Base-by-base conservation (phyloP, 441 rosid genomes). In the Viola pubescens region DNA sequence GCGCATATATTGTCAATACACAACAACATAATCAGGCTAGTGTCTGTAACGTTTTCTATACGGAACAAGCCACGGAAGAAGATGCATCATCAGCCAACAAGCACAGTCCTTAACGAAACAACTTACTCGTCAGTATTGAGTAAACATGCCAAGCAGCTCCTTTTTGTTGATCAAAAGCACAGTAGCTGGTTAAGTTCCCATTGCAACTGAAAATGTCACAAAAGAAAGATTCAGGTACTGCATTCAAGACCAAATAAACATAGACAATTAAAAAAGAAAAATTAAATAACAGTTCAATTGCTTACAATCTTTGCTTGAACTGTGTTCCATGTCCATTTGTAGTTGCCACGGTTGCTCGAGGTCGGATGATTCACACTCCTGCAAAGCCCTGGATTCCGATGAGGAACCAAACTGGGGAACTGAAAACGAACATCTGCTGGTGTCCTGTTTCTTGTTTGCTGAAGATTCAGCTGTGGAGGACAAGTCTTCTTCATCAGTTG, bases 391-490 rank as follows among this genome's bases (percentile, higher is more conserved):
- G 59, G 76, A 72, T 47, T 75, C 86, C 11, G 82, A 78, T 42
- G 75, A 61, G 38, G 91, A 75, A 53, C 70, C 70, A 53, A 67
- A 79, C 9, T 78, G 87, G 8, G 91, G 92, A 66, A 79, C 88
- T 43, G 84, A 77, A 73, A 79, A 78, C 11, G 83, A 80, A 68
- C 49, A 61, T 44, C 38, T 62, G 68, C 81, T 71, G 19, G 72
- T 76, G 46, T 69, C 60, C 71, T 67, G 82, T 73, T 79, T 75
- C 67, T 73, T 77, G 37, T 71, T 49, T 9, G 81, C 73, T 5
- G 87, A 84, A 57, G 97, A 85, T 62, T 89, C 89, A 13, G 90
- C 92, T 3, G 92, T 82, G 4, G 92, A 87, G 71, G 82, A 79
- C 62, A 75, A 59, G 46, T 79, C 91, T 53, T 75, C 87, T 46